Conservation (phyloP, 2,329 filamentous ascomycete species). For the Nemania serpens region DNA sequence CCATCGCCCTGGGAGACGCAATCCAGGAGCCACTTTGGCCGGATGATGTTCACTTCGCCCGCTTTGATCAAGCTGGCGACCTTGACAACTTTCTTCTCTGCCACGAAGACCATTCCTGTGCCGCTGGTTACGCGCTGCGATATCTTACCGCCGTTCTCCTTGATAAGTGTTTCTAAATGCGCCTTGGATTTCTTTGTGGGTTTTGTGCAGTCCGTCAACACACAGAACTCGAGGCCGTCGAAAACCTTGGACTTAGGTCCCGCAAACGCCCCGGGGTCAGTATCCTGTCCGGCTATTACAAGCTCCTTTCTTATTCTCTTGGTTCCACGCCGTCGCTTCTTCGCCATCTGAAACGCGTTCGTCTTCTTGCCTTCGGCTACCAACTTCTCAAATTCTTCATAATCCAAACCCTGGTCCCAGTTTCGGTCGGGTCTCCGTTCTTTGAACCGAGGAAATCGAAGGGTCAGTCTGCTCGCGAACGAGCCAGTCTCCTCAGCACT, state of each 20-base stretch:
- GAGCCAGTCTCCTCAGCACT: slow-evolving; percentile 75
- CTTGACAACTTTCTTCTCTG: slow-evolving; percentile 80
- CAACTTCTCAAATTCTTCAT: slow-evolving; percentile 76
- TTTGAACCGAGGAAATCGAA: slow-evolving; percentile 92
- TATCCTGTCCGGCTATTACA: slow-evolving; percentile 72
- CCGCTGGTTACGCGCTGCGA: slow-evolving; percentile 72
- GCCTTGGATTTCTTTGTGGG: slow-evolving; percentile 76
- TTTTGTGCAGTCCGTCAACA: slow-evolving; percentile 75
- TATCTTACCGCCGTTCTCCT: slow-evolving; percentile 79
- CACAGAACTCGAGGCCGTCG: slow-evolving; percentile 76
- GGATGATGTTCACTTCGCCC: slow-evolving; percentile 72
- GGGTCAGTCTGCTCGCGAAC: slow-evolving; percentile 76
- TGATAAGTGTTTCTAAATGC: slow-evolving; percentile 80
- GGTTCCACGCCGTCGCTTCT: slow-evolving; percentile 58
- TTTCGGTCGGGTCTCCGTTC: slow-evolving; percentile 78
- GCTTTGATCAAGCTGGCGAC: slow-evolving; percentile 81
- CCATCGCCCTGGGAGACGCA: slow-evolving; percentile 66
- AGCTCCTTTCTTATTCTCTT: slow-evolving; percentile 72
- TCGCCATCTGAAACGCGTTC: slow-evolving; percentile 78
- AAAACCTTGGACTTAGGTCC: slow-evolving; percentile 70
- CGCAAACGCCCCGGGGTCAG: slow-evolving; percentile 51
- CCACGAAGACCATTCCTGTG: slow-evolving; percentile 71
- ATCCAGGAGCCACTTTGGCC: slow-evolving; percentile 82
- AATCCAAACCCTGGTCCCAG: slow-evolving; percentile 80
- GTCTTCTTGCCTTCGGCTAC: slow-evolving; percentile 73